Conservation (phyloP, 2,329 filamentous ascomycete species). For the Epichloe elymi region DNA sequence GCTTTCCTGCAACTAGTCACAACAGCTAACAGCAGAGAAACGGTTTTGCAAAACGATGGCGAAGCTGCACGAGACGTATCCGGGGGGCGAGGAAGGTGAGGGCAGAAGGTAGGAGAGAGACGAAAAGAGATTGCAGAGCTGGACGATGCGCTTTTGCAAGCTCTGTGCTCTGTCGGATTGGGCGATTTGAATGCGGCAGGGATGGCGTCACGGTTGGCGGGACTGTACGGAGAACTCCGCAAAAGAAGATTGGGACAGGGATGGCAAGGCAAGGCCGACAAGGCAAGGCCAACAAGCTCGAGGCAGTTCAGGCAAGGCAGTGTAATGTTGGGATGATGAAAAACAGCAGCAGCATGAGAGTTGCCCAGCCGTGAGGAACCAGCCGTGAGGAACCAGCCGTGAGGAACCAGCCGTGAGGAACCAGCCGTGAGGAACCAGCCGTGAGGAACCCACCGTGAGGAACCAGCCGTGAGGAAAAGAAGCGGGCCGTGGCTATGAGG, state of each 20-base stretch:
- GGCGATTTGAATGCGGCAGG: constrained; percentile 5
- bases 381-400: no score
- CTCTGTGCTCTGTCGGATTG: constrained; percentile 1
- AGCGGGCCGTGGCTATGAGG: no score
- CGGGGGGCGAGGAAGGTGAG: neutral
- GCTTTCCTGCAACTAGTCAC: neutral
- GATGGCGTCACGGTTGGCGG: constrained; percentile 5
- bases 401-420: no score
- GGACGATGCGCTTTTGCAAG: neutral
- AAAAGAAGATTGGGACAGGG: neutral
- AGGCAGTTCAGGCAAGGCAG: no score
- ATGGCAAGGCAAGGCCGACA: neutral
- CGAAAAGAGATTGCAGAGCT: neutral
- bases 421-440: no score
- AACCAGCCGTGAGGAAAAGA: no score
- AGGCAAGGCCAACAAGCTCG: neutral
- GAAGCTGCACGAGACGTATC: neutral
- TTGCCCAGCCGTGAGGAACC: no score
- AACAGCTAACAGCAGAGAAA: neutral
- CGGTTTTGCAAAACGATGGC: neutral
- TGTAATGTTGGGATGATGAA: no score
- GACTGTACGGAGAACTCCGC: neutral
- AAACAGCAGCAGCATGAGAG: no score
- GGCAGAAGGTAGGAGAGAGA: neutral
- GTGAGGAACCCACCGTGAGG: no score